Evolutionary conservation across 139 green algal species (phyloP), one percentile per base, ranked within the genome.

Genomic region (Chlorella sp.): DNA sequence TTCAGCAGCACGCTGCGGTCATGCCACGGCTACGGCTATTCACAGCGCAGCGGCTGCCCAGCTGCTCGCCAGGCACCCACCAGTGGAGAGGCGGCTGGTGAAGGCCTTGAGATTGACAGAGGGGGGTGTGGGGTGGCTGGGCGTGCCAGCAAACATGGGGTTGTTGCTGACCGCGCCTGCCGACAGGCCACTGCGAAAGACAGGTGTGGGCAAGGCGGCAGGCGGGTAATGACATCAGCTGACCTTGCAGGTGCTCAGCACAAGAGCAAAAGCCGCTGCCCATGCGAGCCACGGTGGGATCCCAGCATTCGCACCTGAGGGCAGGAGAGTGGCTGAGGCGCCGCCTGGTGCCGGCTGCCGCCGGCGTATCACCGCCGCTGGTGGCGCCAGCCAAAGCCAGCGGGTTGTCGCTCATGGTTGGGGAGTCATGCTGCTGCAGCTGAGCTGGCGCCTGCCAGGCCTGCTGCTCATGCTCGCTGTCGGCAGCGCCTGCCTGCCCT

Each of bases 81-180:
- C 51, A 15, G 51, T 60, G 18, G 51, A 60, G 28, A 56, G 25
- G 81, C 84, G 73, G 9, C 55, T 30, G 39, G 38, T 13, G 25
- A 78, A 78, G 60, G 56, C 64, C 32, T 71, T 85, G 13, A 80
- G 39, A 26, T 34, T 88, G 64, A 88, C 64, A 4, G 84, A 88
- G 55, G 84, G 74, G 4, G 84, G 84, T 0, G 84, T 87, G 56
- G 84, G 74, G 70, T 85, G 84, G 21, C 41, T 20, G 20, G 84
- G 84, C 26, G 84, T 88, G 74, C 84, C 84, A 9, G 74, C 74
- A 78, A 34, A 88, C 68, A 88, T 67, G 23, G 84, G 84, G 64
- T 88, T 88, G 84, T 84, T 87, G 83, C 74, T 87, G 23, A 82
- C 18, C 0, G 36, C 60, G 17, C 76, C 76, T 4, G 60, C 60